These are phyloP conservation scores for Warburgia ugandensis DNA, from an alignment of 164 flowering plant species.

Conservation along the genomic window DNA sequence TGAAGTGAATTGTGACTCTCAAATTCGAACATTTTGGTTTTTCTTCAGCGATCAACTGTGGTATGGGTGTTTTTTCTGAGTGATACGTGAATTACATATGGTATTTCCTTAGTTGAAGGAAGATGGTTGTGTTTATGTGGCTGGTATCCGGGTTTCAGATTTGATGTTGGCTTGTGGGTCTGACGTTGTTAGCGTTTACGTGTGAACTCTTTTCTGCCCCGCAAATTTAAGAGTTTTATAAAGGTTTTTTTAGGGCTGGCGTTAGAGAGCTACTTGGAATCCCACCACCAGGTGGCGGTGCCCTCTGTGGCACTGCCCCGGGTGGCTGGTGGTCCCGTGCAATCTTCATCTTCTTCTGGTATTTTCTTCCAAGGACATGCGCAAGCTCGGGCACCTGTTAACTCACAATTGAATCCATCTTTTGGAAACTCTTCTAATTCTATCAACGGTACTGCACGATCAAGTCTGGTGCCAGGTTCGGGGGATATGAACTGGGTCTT, in stretches of 20 bases:
- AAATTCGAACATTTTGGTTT: too few relatives aligned
- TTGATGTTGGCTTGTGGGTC: too few relatives aligned
- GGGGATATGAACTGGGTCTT: conserved; percentile 66
- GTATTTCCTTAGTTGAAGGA: too few relatives aligned
- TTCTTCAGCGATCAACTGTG: too few relatives aligned
- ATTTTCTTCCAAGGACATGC: conserved; percentile 84
- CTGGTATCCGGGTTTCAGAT: too few relatives aligned
- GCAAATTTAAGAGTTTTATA: too few relatives aligned
- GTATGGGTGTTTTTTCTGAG: too few relatives aligned
- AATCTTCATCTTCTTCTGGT: conserved; percentile 76
- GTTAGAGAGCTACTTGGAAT: conserved; percentile 58
- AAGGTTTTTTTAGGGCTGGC: conserved; percentile 28
- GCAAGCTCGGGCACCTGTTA: conserved; percentile 37
- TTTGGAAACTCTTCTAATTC: conserved; percentile 68
- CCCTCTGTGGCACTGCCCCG: conserved; percentile 68
- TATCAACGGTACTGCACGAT: conserved; percentile 44
- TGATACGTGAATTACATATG: too few relatives aligned
- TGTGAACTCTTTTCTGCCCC: too few relatives aligned
- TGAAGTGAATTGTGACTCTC: too few relatives aligned
- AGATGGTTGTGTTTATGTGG: too few relatives aligned
- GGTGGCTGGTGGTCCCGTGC: conserved; percentile 69
- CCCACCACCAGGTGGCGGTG: conserved; percentile 53
- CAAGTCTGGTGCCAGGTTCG: conserved; percentile 44
- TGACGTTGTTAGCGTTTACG: too few relatives aligned
- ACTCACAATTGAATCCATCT: conserved; percentile 65